Evolutionary conservation across 2,329 filamentous ascomycete genomes (phyloP).

Genomic region (Penicillium vulpinum): DNA sequence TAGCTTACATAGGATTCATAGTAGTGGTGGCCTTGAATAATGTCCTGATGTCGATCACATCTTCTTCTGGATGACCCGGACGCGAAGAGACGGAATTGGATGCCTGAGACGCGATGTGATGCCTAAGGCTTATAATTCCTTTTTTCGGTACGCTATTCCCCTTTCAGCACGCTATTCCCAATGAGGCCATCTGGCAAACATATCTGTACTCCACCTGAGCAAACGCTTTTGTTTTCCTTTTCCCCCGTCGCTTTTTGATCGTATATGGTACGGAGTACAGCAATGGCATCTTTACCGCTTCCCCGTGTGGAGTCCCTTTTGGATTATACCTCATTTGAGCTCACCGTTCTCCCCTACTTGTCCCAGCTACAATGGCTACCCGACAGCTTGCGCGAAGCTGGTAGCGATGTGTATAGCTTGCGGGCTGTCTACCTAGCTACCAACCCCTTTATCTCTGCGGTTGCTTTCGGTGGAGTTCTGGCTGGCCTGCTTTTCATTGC

Average conservation of each 20-base stretch:
- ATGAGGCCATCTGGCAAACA: conserved; percentile 24
- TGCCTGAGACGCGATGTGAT: conserved; percentile 9
- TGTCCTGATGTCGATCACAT: conserved; percentile 13
- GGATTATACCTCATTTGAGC: conserved; percentile 74
- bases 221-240: conserved; percentile 10
- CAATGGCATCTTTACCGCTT: conserved; percentile 59
- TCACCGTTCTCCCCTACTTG: conserved; percentile 73
- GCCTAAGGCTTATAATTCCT: conserved; percentile 14
- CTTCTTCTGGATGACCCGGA: conserved; percentile 12
- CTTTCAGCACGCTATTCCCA: conserved; percentile 5
- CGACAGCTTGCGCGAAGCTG: conserved; percentile 60
- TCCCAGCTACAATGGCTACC: conserved; percentile 71
- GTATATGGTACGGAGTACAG: neutral
- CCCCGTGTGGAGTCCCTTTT: conserved; percentile 68
- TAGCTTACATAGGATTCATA: conserved; percentile 12
- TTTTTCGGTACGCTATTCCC: conserved; percentile 8
- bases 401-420: conserved; percentile 62
- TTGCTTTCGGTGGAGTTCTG: conserved; percentile 71
- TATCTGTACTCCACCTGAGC: conserved; percentile 5
- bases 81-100: conserved; percentile 15
- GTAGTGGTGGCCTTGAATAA: conserved; percentile 3
- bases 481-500: conserved; percentile 69
- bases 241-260: neutral
- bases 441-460: conserved; percentile 77
- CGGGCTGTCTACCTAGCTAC: conserved; percentile 75